Evolutionary conservation across 2,329 filamentous ascomycete genomes (phyloP).

Genomic region (Pseudomassariella vexata): DNA sequence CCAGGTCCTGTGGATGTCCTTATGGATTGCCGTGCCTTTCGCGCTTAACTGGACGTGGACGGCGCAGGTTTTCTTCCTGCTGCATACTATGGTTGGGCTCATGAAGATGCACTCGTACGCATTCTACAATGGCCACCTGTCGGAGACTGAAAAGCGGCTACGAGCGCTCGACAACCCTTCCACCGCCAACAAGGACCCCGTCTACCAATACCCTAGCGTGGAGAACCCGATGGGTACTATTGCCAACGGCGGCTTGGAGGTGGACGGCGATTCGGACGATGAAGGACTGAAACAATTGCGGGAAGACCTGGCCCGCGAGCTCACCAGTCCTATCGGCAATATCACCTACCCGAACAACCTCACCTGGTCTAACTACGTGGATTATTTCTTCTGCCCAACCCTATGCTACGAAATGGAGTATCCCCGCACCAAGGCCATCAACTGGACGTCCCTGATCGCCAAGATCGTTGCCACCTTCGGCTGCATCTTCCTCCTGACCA

Average conservation of each 20-base stretch:
- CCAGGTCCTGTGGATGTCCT: constrained; percentile 69
- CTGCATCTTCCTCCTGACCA: constrained; percentile 89
- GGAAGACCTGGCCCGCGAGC: constrained; percentile 81
- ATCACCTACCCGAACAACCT: constrained; percentile 89
- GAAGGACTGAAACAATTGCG: constrained; percentile 63
- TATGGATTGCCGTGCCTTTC: constrained; percentile 86
- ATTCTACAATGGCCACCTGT: constrained; percentile 95
- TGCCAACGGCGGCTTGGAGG: constrained; percentile 18
- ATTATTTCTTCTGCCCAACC: constrained; percentile 88
- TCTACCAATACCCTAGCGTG: constrained; percentile 68
- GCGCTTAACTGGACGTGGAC: constrained; percentile 92
- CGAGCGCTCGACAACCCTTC: constrained; percentile 72
- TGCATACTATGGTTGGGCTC: constrained; percentile 84
- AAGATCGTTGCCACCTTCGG: constrained; percentile 90
- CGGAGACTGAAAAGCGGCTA: constrained; percentile 77
- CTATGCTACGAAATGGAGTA: constrained; percentile 98
- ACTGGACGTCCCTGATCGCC: constrained; percentile 75
- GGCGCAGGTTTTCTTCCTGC: constrained; percentile 85
- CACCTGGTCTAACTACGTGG: constrained; percentile 72
- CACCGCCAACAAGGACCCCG: constrained; percentile 62
- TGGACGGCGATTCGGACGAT: constrained; percentile 32
- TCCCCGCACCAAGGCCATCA: constrained; percentile 68
- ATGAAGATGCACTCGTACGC: constrained; percentile 99
- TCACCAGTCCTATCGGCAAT: constrained; percentile 84
- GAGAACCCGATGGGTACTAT: constrained; percentile 41